phyloP scores from a whole-genome alignment of 1,284 basidiomycete species.

The Hypsizygus ulmarius region DNA sequence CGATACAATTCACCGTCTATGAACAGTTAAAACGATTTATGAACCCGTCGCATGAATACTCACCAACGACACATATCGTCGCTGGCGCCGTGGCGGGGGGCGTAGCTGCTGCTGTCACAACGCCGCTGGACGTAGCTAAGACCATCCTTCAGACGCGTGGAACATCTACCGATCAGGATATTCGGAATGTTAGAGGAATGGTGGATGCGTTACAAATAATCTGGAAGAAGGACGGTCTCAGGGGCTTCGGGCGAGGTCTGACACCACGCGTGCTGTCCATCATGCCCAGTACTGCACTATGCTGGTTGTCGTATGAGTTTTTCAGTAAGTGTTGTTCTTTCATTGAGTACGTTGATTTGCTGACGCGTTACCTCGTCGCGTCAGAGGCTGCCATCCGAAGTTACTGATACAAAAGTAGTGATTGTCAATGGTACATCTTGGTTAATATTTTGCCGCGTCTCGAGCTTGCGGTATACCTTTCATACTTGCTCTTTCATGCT shows the following conservation, averaged over 20 bases:
- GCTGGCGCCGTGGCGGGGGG: slow-evolving; percentile 93
- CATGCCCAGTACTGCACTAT: slow-evolving; percentile 96
- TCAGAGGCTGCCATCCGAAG: slow-evolving; percentile 69
- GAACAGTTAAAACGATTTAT: slow-evolving; percentile 88
- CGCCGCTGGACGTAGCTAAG: slow-evolving; percentile 98
- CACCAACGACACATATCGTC: slow-evolving; percentile 86
- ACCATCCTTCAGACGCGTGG: slow-evolving; percentile 95
- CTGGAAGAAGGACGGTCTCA: slow-evolving; percentile 79
- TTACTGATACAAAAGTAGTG: slow-evolving; percentile 25
- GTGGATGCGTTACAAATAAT: slow-evolving; percentile 88
- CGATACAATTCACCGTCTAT: slow-evolving; percentile 96
- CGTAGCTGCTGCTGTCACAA: slow-evolving; percentile 94
- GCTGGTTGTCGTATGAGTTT: slow-evolving; percentile 97
- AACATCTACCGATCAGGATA: slow-evolving; percentile 76
- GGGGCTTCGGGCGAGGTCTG: slow-evolving; percentile 86
- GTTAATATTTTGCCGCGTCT: slow-evolving; percentile 6
- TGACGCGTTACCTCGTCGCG: too few species aligned
- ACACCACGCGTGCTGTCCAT: slow-evolving; percentile 92
- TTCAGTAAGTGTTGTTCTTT: slow-evolving; percentile 70
- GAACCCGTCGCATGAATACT: slow-evolving; percentile 88
- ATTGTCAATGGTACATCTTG: slow-evolving; percentile 3
- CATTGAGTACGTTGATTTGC: slow-evolving; percentile 17
- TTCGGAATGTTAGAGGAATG: slow-evolving; percentile 86
- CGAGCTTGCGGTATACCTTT: slow-evolving; percentile 13
- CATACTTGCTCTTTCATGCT: slow-evolving; percentile 7